Percentiles rank a stretch among this genome's conserved stretches.
Evolutionary conservation across 768 basidiomycete species (phyloP).

Genomic region (Hemileccinum rubropunctum): DNA sequence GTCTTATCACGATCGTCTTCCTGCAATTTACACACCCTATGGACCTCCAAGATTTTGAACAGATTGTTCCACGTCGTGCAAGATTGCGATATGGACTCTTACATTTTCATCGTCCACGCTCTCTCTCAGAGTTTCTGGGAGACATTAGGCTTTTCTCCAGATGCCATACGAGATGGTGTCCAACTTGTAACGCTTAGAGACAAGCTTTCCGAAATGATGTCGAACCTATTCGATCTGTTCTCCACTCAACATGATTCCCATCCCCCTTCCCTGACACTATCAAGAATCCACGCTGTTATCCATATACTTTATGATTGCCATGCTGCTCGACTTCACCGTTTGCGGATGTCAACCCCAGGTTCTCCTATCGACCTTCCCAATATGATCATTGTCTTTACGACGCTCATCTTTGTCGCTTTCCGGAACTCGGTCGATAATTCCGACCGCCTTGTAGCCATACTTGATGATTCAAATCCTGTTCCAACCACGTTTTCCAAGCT

Average conservation of each 20-base stretch:
- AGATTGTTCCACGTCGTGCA: slow-evolving; percentile 35
- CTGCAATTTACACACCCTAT: slow-evolving; percentile 36
- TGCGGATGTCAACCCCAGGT: slow-evolving; percentile 5
- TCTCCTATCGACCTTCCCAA: slow-evolving; percentile 23
- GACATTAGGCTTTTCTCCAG: background rate
- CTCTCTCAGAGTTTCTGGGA: slow-evolving; percentile 25
- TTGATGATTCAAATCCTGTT: slow-evolving; percentile 28
- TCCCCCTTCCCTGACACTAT: background rate
- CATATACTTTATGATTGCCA: slow-evolving; percentile 29
- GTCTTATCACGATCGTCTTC: slow-evolving; percentile 20
- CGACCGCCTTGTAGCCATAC: slow-evolving; percentile 20
- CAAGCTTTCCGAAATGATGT: slow-evolving; percentile 22
- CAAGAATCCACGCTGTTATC: slow-evolving; percentile 13
- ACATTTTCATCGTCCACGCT: slow-evolving; percentile 29
- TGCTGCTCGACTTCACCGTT: slow-evolving; percentile 17
- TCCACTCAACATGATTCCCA: slow-evolving; percentile 3
- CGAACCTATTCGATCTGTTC: slow-evolving; percentile 22
- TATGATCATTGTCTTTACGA: slow-evolving; percentile 20
- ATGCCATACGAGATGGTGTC: background rate
- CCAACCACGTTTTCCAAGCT: slow-evolving; percentile 32
- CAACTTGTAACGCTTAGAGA: slow-evolving; percentile 10
- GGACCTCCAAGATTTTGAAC: slow-evolving; percentile 43
- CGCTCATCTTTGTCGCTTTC: slow-evolving; percentile 17
- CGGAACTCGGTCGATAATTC: slow-evolving; percentile 5
- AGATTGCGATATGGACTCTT: slow-evolving; percentile 31